Evolutionary conservation across 208 protist genomes (phyloP).

Genomic region (Acanthamoeba lenticulata): DNA sequence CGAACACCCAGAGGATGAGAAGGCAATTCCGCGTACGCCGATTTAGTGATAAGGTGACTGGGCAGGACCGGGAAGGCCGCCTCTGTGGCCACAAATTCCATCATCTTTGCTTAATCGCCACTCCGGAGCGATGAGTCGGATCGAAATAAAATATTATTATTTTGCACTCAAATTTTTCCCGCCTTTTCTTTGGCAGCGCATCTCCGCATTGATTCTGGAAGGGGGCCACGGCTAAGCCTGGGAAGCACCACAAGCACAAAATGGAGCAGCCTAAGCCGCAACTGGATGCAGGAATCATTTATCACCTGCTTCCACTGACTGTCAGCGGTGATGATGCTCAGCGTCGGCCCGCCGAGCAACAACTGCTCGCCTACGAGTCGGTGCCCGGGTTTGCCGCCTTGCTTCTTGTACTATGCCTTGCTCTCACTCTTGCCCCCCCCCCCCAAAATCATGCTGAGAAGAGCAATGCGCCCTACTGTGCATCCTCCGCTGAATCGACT

Average conservation of each 20-base stretch:
- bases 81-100: constrained; percentile 44
- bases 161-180: no score
- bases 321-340: constrained; percentile 10
- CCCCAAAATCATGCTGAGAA: neutral
- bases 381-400: constrained; percentile 31
- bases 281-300: constrained; percentile 7
- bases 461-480: no score
- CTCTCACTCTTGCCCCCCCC: no score
- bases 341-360: constrained; percentile 57
- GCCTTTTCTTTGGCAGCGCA: no score
- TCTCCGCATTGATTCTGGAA: no score
- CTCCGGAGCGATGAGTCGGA: neutral
- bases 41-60: neutral
- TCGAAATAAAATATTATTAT: neutral
- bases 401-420: constrained; percentile 25
- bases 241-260: neutral
- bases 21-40: neutral
- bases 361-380: constrained; percentile 15
- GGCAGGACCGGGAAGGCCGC: constrained; percentile 48
- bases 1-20: neutral
- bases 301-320: constrained; percentile 20
- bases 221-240: no score
- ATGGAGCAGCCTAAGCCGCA: constrained; percentile 4
- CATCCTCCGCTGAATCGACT: no score
- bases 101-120: neutral